Conservation (phyloP, 202 grass and related monocot species). For the Setaria viridis region DNA sequence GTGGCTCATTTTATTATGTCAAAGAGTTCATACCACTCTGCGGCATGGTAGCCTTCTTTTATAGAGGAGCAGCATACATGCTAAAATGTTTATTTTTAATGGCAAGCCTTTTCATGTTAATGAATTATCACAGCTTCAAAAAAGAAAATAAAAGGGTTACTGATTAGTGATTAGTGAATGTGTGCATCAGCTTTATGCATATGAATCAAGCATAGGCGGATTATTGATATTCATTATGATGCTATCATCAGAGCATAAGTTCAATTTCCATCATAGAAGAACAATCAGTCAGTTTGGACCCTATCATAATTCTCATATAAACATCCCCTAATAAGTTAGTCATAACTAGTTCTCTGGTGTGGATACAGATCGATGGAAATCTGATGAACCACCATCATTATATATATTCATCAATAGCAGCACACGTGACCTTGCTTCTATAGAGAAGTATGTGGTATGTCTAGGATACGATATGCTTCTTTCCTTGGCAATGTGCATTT, state of each 20-base stretch:
- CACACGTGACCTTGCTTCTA: conserved; percentile 83
- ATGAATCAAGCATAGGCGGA: not conserved
- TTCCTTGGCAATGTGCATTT: not conserved
- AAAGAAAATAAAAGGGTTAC: not conserved
- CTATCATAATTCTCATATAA: not conserved
- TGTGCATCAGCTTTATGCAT: not conserved
- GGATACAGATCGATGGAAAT: conserved; percentile 79
- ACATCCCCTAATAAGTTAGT: conserved; percentile 10
- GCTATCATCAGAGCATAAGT: not conserved
- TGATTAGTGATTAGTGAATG: not conserved
- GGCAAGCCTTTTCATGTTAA: not conserved
- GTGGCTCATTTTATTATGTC: not conserved
- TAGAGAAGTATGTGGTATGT: conserved; percentile 98
- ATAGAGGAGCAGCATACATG: not conserved
- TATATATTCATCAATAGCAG: conserved; percentile 99
- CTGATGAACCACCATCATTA: conserved; percentile 67
- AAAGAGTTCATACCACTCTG: not conserved
- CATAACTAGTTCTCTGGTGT: conserved; percentile 45
- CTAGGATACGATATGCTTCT: conserved; percentile 29
- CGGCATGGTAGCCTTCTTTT: too few species aligned
- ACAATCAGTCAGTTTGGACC: conserved; percentile 12
- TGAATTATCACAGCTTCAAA: not conserved
- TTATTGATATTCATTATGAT: not conserved
- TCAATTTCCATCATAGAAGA: not conserved
- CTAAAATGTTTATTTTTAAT: not conserved